Conservation (phyloP, 805 yeast genomes). For the Starmera quercuum region DNA sequence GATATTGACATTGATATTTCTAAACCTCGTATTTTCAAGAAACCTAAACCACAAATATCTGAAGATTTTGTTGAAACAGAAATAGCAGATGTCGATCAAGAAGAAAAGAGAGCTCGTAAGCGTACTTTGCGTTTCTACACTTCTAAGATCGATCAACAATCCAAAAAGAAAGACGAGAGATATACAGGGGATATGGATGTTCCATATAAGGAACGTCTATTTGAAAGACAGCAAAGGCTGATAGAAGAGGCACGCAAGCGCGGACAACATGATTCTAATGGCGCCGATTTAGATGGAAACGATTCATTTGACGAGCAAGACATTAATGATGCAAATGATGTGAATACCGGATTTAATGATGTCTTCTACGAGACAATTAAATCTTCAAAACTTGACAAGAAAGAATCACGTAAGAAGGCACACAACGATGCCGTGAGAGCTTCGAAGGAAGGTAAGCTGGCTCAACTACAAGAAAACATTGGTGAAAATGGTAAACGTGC, state of each 20-base stretch:
- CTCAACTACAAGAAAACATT: conserved; percentile 53
- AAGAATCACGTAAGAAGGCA: conserved; percentile 47
- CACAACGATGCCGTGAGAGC: conserved; percentile 71
- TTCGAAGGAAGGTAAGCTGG: conserved; percentile 76
- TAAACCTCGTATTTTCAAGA: conserved; percentile 44
- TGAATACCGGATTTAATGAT: conserved; percentile 41
- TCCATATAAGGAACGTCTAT: conserved; percentile 85
- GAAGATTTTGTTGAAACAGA: conserved; percentile 65
- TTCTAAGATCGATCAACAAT: conserved; percentile 87
- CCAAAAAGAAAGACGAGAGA: conserved; percentile 49
- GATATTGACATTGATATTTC: conserved; percentile 44
- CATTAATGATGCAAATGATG: conserved; percentile 30
- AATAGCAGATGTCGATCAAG: conserved; percentile 76
- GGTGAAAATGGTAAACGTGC: conserved; percentile 91
- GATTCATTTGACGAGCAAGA: conserved; percentile 41
- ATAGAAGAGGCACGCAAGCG: conserved; percentile 83
- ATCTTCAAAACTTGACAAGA: conserved; percentile 37
- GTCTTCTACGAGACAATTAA: conserved; percentile 54
- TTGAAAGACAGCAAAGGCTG: conserved; percentile 83
- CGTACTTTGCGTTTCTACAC: conserved; percentile 90
- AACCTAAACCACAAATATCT: conserved; percentile 17
- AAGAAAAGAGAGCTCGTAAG: conserved; percentile 77
- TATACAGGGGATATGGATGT: conserved; percentile 81
- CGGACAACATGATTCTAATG: conserved; percentile 53
- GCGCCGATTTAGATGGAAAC: conserved; percentile 47